Conservation (phyloP, 768 basidiomycete species). For the Tricholoma hemisulphureum region DNA sequence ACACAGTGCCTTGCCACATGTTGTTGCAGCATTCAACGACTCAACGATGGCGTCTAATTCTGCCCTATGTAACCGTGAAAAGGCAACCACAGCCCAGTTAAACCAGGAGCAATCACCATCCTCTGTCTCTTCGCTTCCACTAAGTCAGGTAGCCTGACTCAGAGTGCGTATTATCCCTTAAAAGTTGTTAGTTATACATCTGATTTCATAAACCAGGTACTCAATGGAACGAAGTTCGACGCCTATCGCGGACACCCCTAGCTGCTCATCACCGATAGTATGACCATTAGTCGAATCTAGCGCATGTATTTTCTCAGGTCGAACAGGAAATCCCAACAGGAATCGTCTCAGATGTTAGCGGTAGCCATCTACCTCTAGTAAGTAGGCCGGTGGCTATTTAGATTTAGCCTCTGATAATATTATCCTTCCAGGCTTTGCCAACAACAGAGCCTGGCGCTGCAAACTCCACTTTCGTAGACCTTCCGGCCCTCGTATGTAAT, state of each 20-base stretch:
- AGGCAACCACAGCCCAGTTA: too few species aligned
- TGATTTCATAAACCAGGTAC: too few species aligned
- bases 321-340: neutral
- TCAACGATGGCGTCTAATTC: too few species aligned
- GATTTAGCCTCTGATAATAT: neutral
- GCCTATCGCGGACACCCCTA: neutral
- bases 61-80: too few species aligned
- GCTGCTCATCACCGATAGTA: neutral
- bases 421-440: neutral
- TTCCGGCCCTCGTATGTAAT: too few species aligned
- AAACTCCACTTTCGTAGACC: neutral
- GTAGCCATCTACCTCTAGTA: neutral
- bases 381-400: neutral
- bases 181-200: too few species aligned
- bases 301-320: neutral
- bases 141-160: too few species aligned
- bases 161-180: too few species aligned
- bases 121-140: too few species aligned
- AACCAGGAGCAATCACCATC: too few species aligned
- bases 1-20: too few species aligned
- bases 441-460: neutral
- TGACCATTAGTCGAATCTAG: neutral
- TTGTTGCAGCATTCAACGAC: too few species aligned
- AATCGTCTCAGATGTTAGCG: neutral
- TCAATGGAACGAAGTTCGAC: neutral